Evolutionary conservation across 2,329 filamentous ascomycete species (phyloP).

Genomic region (Chrysosporium keratinophilum): DNA sequence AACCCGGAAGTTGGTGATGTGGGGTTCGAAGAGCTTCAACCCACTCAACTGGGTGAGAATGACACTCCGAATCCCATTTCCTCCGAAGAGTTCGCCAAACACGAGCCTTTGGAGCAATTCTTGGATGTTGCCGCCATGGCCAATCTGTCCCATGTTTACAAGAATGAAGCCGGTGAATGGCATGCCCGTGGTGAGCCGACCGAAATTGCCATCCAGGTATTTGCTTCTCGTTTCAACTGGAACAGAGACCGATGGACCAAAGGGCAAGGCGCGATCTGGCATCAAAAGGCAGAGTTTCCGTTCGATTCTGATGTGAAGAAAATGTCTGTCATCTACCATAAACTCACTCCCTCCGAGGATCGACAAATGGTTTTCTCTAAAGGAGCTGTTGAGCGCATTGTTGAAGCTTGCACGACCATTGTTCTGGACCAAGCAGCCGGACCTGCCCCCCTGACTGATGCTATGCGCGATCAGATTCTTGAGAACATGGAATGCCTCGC

Average conservation of each 20-base stretch:
- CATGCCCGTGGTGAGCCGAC: conserved; percentile 57
- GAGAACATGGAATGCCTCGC: conserved; percentile 59
- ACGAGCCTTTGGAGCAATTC: conserved; percentile 47
- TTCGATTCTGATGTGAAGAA: conserved; percentile 68
- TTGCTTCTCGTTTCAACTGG: conserved; percentile 58
- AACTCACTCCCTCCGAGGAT: conserved; percentile 18
- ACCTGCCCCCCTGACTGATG: conserved; percentile 41
- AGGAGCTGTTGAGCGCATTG: conserved; percentile 51
- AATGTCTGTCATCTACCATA: conserved; percentile 59
- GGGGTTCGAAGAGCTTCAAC: conserved; percentile 29
- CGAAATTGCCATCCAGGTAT: conserved; percentile 66
- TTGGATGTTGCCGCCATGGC: conserved; percentile 55
- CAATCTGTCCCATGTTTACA: conserved; percentile 54
- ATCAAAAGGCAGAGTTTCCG: conserved; percentile 56
- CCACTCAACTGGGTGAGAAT: conserved; percentile 22
- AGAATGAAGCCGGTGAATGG: conserved; percentile 47
- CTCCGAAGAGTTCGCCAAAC: conserved; percentile 32
- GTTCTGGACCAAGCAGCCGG: conserved; percentile 36
- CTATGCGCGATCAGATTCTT: conserved; percentile 48
- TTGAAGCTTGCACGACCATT: conserved; percentile 51
- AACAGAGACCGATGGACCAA: conserved; percentile 45
- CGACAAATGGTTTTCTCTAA: conserved; percentile 33
- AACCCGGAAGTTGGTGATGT: conserved; percentile 47
- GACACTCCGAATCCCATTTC: conserved; percentile 20
- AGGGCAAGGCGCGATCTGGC: conserved; percentile 44